phyloP scores from a whole-genome alignment of 2,329 filamentous ascomycete genomes.

The Teratosphaeria nubilosa region DNA sequence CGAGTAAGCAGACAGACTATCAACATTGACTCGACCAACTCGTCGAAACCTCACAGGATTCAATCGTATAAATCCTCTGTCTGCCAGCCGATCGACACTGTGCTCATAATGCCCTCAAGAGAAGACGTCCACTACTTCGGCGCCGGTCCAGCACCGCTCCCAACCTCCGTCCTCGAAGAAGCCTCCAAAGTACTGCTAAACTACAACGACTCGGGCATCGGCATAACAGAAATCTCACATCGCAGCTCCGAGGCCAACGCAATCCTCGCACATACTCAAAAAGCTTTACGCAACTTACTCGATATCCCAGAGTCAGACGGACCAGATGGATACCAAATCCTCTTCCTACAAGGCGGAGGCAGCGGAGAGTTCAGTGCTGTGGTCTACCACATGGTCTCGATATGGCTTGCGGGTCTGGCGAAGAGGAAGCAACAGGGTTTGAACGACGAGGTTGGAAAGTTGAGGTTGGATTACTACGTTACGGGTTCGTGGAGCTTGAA shows the following conservation, averaged over 20 bases:
- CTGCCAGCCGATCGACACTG: not conserved
- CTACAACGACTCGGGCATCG: slow-evolving; percentile 70
- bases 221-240: slow-evolving; percentile 83
- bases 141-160: slow-evolving; percentile 78
- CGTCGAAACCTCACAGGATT: too few relatives aligned
- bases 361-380: slow-evolving; percentile 76
- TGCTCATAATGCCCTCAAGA: slow-evolving; percentile 55
- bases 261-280: slow-evolving; percentile 71
- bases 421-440: slow-evolving; percentile 35
- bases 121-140: slow-evolving; percentile 77
- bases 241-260: slow-evolving; percentile 67
- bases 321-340: slow-evolving; percentile 73
- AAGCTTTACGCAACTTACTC: slow-evolving; percentile 60
- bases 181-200: slow-evolving; percentile 71
- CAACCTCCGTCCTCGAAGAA: slow-evolving; percentile 67
- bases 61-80: not conserved
- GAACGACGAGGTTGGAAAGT: slow-evolving; percentile 48
- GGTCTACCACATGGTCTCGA: slow-evolving; percentile 71
- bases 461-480: slow-evolving; percentile 81
- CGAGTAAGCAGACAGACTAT: not conserved
- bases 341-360: slow-evolving; percentile 83
- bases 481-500: slow-evolving; percentile 89
- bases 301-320: slow-evolving; percentile 72
- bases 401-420: slow-evolving; percentile 67
- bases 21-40: not conserved